Evolutionary conservation across 2,329 filamentous ascomycete species (phyloP), one percentile per base, ranked within the genome.

Genomic region (Penicillium verrucosum): DNA sequence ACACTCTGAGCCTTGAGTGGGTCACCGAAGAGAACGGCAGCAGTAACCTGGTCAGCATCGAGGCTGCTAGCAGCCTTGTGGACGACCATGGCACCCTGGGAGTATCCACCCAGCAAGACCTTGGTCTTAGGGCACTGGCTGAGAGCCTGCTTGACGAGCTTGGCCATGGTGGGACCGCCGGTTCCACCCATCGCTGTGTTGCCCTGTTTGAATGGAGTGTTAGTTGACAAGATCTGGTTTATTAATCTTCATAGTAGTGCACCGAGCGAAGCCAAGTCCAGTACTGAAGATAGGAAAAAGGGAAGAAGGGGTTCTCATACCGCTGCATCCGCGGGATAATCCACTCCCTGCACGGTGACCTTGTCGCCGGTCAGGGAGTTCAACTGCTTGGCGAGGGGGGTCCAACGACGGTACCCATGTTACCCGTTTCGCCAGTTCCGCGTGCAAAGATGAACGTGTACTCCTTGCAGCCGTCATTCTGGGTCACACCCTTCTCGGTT

Each of bases 21-120:
- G 56, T 81, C 78, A 25, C 71, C 80, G 56, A 78, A 80, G 12
- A 77, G 70, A 7, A 79, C 70, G 2, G 76, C 77, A 8, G 71
- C 77, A 0, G 73, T 66, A 16, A 79, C 70, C 48, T 74, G 68
- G 25, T 66, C 68, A 57, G 62, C 71, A 64, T 37, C 62, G 46
- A 75, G 74, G 23, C 54, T 59, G 30, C 38, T 57, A 3, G 65
- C 65, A 3, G 71, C 71, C 5, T 71, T 67, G 60, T 73, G 71
- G 1, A 73, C 65, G 8, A 73, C 69, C 70, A 73, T 72, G 0
- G 72, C 61, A 12, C 71, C 71, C 51, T 74, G 70, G 2, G 71
- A 73, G 59, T 72, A 73, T 47, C 71, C 72, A 4, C 68, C 69
- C 0, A 74, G 51, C 3, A 70, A 69, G 34, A 73, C 59, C 65